Evolutionary conservation across 1,284 basidiomycete species (phyloP), one percentile per base, ranked within the genome.

Genomic region (Microbotryum saponariae): DNA sequence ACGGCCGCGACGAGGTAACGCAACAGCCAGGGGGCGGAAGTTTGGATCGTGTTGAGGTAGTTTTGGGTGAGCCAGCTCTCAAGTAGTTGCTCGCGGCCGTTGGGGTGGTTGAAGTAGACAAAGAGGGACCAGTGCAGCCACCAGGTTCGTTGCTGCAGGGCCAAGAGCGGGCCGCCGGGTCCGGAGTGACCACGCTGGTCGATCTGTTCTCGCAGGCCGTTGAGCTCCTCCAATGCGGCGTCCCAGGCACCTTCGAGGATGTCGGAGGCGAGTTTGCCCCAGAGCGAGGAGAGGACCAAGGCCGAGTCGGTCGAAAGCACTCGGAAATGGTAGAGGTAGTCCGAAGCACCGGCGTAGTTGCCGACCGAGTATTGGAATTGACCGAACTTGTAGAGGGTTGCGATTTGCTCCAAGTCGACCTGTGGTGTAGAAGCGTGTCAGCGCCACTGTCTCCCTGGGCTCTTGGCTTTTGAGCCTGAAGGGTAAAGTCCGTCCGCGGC

Each of bases 41-140:
- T 97, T 77, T 98, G 96, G 74, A 98, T 93, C 27, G 94, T 97
- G 80, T 96, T 96, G 75, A 98, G 87, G 80, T 97, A 98, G 4
- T 89, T 88, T 2, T 92, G 91, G 25, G 88, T 83, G 72, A 97
- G 85, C 85, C 97, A 98, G 27, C 91, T 90, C 74, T 98, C 96
- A 68, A 98, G 86, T 60, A 98, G 85, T 47, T 90, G 84, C n/a
- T 89, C 89, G 49, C 93, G 85, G 33, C 91, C 92, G 68, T 91
- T 83, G 0, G 86, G 85, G 77, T 97, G 91, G 80, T 97, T 97
- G 82, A 94, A 97, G 79, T 93, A 97, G 67, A 97, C 91, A 77
- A 97, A 98, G 56, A 98, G 84, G 20, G 88, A 90, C 94, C 94
- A 98, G 79, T 98, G 96, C 16, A 92, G 84, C 62, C 96, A 83